Percentiles rank a stretch among this genome's conserved stretches.
These are phyloP conservation scores for Solanum phureja DNA, from an alignment of 257 asterid genomes.

Conservation along the genomic window DNA sequence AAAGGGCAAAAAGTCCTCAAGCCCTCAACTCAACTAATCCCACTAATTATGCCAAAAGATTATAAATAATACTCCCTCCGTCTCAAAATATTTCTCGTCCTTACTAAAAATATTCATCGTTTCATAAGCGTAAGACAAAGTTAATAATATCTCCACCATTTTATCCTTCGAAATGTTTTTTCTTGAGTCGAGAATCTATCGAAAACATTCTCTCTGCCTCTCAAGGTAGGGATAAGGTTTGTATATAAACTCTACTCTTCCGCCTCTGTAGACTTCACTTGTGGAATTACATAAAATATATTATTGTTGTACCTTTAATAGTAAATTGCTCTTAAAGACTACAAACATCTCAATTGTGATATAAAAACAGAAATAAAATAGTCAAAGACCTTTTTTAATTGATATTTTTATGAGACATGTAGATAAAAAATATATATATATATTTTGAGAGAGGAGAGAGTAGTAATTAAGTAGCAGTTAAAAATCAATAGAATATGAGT, in stretches of 20 bases:
- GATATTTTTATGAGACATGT: background rate
- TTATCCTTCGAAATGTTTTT: background rate
- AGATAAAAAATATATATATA: background rate
- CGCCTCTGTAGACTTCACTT: background rate
- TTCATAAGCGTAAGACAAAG: background rate
- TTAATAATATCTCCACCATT: background rate
- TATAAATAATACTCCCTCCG: background rate
- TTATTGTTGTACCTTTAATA: background rate
- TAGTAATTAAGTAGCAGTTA: background rate
- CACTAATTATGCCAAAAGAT: background rate
- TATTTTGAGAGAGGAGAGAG: background rate
- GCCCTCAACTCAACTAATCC: background rate
- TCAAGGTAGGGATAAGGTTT: background rate
- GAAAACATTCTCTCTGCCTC: rapidly evolving
- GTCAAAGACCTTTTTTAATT: background rate
- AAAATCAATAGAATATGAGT: background rate
- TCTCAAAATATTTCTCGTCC: background rate
- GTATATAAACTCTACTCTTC: background rate
- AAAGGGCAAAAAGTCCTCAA: background rate
- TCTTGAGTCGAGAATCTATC: background rate
- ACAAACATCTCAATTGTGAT: background rate
- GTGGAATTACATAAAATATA: background rate
- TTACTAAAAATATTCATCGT: background rate
- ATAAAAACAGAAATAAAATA: background rate
- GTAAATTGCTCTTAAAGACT: background rate